Evolutionary conservation across 1,284 basidiomycete species (phyloP).

Genomic region (Mixia osmundae): DNA sequence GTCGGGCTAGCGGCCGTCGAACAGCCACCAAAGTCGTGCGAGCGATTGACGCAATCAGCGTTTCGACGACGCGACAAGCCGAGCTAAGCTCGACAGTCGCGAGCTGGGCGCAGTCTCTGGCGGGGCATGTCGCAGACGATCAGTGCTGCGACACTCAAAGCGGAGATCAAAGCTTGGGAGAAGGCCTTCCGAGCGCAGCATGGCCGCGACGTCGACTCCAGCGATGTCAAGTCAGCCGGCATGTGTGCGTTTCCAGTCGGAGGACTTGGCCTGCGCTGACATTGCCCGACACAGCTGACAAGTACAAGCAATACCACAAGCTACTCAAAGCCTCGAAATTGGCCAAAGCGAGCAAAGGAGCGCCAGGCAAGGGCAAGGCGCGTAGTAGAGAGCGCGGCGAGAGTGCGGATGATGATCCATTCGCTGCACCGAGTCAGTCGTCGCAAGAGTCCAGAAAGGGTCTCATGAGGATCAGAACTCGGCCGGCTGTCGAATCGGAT

Average conservation of each 20-base stretch:
- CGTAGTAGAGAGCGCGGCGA: not conserved
- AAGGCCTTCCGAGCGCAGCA: constrained; percentile 39
- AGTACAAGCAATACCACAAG: constrained; percentile 60
- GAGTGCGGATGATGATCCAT: not conserved
- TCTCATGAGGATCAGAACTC: not conserved
- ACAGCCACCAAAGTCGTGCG: too few species aligned
- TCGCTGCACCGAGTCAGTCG: constrained; percentile 3
- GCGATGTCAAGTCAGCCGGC: constrained; percentile 45
- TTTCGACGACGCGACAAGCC: too few species aligned
- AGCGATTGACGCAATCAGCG: too few species aligned
- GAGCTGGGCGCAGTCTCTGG: too few species aligned
- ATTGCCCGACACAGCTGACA: constrained; percentile 35
- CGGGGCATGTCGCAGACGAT: too few species aligned
- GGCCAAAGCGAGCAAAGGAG: not conserved
- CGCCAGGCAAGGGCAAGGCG: constrained; percentile 1
- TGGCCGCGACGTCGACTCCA: constrained; percentile 40
- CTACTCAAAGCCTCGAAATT: constrained; percentile 31
- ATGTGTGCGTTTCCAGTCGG: constrained; percentile 35
- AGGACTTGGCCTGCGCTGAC: constrained; percentile 18
- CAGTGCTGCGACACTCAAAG: constrained; percentile 29
- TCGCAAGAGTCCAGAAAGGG: constrained; percentile 1
- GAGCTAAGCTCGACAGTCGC: too few species aligned
- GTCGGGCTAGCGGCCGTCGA: too few species aligned
- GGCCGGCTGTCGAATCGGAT: too few species aligned
- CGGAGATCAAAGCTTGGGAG: constrained; percentile 64